Evolutionary conservation across 108 stramenopile species (phyloP), one percentile per base, ranked within the genome.

Genomic region (Pseudonitzschia multistriata): DNA sequence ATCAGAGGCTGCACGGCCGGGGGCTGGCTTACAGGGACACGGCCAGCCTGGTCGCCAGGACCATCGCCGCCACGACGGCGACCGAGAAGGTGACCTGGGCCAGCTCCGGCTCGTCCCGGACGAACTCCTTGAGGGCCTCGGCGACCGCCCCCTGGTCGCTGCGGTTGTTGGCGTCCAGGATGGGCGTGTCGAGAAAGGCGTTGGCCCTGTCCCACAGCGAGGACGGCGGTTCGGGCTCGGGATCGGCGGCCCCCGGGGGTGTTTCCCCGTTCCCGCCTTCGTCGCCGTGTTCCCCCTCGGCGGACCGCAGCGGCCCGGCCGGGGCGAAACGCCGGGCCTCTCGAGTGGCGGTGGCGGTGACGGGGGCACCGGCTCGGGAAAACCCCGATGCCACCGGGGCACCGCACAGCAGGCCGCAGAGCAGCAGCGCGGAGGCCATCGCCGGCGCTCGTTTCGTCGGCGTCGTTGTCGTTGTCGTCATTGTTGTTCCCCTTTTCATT

Each of bases 141-240:
- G 70, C 59, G 1, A 70, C 4, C 3, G 59, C 33, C 24, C 70
- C 70, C 35, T 70, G 70, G 25, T 70, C 37, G 1, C 28, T 30
- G 19, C 60, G 57, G 29, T 70, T 62, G 60, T 70, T 70, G 3
- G 70, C 70, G 33, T 70, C 70, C 22, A 70, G 56, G 22, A 70
- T 70, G 6, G 70, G 70, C 19, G 70, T 70, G 36, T 70, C 70
- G 34, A 70, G 60, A 35, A 62, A 40, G 28, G 35, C 37, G 27
- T 70, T 70, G 33, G 62, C 24, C 0, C n/a, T 55, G 13, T 70
- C 70, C n/a, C 61, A 62, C 34, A 65, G 13, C 21, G 64, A 65
- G 19, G 17, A 0, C 25, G 36, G n/a, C 22, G 24, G 11, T 10
- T 65, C 47, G 11, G 21, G 14, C 21, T 65, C 47, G 17, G 0